These are phyloP conservation scores for Populus simonii DNA, from an alignment of 345 rosid genomes.

Conservation along the genomic window DNA sequence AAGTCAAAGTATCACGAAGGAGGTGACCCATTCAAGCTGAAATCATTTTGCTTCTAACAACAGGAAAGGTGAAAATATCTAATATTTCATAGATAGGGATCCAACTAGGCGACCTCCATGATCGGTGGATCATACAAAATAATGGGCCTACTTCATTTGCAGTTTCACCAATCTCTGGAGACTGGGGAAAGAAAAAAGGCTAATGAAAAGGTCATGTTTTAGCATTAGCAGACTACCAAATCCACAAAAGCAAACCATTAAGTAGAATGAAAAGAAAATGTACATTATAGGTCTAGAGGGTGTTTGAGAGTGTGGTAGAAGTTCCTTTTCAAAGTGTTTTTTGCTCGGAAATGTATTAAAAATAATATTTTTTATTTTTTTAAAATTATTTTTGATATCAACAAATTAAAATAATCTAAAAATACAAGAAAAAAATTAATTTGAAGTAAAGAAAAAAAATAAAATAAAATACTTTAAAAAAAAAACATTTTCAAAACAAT, in stretches of 20 bases:
- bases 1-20: background rate
- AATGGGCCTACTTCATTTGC: constrained; percentile 8
- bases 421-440: too few species aligned
- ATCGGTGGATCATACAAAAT: constrained; percentile 7
- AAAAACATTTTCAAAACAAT: too few species aligned
- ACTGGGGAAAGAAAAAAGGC: background rate
- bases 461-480: too few species aligned
- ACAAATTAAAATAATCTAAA: too few species aligned
- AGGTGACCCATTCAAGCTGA: background rate
- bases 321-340: too few species aligned
- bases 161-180: background rate
- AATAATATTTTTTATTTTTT: too few species aligned
- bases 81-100: background rate
- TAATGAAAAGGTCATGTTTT: background rate
- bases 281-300: too few species aligned
- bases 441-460: too few species aligned
- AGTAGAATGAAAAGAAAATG: background rate
- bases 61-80: background rate
- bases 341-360: too few species aligned
- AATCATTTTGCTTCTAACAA: constrained; percentile 5
- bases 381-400: too few species aligned
- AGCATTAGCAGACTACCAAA: background rate
- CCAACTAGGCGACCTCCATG: background rate
- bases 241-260: background rate
- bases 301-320: too few species aligned